Percentiles rank a stretch among this genome's conserved stretches.
phyloP scores from a whole-genome alignment of 2,329 filamentous ascomycete species.

The Fusarium stilboides region DNA sequence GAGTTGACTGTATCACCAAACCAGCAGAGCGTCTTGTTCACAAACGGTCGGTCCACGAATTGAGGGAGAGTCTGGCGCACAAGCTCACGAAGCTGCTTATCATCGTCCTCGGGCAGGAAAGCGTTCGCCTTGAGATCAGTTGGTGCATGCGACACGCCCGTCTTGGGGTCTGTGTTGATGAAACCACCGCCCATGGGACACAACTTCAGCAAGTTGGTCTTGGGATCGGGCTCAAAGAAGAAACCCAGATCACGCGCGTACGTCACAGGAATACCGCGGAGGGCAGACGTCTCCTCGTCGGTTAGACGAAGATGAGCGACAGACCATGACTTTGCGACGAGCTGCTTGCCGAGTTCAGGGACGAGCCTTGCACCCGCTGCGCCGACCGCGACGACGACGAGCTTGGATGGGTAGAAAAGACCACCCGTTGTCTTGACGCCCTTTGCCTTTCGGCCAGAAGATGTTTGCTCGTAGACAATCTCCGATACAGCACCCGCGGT shows the following conservation, averaged over 20 bases:
- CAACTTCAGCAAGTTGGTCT: constrained; percentile 71
- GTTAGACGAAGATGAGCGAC: constrained; percentile 73
- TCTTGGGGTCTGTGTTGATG: constrained; percentile 57
- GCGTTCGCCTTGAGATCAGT: constrained; percentile 53
- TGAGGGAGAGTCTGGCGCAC: constrained; percentile 67
- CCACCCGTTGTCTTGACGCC: constrained; percentile 38
- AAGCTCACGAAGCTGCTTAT: constrained; percentile 65
- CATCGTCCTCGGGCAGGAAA: constrained; percentile 69
- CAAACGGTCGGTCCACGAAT: constrained; percentile 69
- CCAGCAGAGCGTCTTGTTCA: constrained; percentile 73
- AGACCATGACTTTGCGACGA: constrained; percentile 71
- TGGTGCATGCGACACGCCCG: constrained; percentile 59
- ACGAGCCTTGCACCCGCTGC: constrained; percentile 63
- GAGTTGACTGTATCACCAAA: constrained; percentile 73
- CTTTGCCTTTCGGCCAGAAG: constrained; percentile 8
- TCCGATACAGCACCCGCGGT: constrained; percentile 51
- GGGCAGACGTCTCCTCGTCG: constrained; percentile 65
- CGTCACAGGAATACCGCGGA: constrained; percentile 72
- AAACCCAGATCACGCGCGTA: constrained; percentile 75
- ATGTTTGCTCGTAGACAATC: constrained; percentile 43
- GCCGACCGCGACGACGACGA: constrained; percentile 68
- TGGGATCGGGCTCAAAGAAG: constrained; percentile 75
- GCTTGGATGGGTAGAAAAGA: constrained; percentile 47
- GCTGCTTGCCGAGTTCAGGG: constrained; percentile 64
- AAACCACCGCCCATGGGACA: constrained; percentile 73